Evolutionary conservation across 2,329 filamentous ascomycete species (phyloP).

Genomic region (Hypoxylon sp.): DNA sequence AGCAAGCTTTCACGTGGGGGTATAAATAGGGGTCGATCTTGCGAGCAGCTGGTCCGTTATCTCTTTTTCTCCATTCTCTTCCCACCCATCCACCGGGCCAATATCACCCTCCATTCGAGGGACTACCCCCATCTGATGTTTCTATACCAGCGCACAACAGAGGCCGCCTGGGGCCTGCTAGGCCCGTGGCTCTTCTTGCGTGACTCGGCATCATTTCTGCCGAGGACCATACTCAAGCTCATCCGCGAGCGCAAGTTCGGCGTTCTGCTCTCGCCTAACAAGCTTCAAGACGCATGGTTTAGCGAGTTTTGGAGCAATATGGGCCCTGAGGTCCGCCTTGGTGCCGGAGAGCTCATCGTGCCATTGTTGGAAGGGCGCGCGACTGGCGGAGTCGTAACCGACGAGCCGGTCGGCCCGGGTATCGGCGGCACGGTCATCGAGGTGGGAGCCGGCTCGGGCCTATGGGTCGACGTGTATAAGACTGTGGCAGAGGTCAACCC

Average conservation of each 20-base stretch:
- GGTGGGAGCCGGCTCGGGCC: slow-evolving; percentile 71
- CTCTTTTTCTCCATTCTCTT: not conserved
- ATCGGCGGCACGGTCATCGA: slow-evolving; percentile 69
- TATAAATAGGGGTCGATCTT: slow-evolving; percentile 17
- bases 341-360: slow-evolving; percentile 59
- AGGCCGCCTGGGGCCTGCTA: slow-evolving; percentile 55
- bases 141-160: slow-evolving; percentile 39
- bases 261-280: slow-evolving; percentile 58
- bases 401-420: slow-evolving; percentile 53
- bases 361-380: slow-evolving; percentile 68
- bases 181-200: slow-evolving; percentile 68
- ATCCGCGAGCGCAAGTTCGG: slow-evolving; percentile 53
- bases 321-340: slow-evolving; percentile 64
- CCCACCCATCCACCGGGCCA: not conserved
- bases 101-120: not conserved
- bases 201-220: slow-evolving; percentile 63
- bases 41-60: not conserved
- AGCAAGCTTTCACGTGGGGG: not conserved
- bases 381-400: slow-evolving; percentile 54
- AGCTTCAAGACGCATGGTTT: slow-evolving; percentile 68
- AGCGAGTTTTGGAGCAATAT: slow-evolving; percentile 70
- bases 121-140: slow-evolving; percentile 12
- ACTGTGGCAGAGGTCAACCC: slow-evolving; percentile 15
- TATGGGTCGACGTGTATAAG: slow-evolving; percentile 69
- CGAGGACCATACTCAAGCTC: slow-evolving; percentile 62